A percentile compares a stretch with the other conserved stretches of the same genome.
These are phyloP conservation scores for Phytophthora ramorum DNA, from an alignment of 352 stramenopile genomes.

Conservation along the genomic window DNA sequence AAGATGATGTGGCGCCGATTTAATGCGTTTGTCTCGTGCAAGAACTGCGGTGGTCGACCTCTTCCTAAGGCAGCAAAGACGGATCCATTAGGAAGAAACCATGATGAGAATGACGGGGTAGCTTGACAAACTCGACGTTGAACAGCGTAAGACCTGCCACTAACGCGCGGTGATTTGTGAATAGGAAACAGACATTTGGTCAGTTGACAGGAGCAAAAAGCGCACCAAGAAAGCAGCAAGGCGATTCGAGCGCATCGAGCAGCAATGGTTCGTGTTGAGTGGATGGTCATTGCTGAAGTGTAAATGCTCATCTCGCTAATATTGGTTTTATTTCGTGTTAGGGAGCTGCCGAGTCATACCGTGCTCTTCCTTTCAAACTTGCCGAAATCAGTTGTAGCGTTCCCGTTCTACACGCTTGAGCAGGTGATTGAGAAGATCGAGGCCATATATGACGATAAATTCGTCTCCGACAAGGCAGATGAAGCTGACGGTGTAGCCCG, in stretches of 20 bases:
- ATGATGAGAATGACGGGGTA: conserved; percentile 33
- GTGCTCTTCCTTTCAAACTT: conserved; percentile 76
- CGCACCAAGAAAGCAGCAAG: conserved; percentile 52
- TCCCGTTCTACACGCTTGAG: conserved; percentile 65
- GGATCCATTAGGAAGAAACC: conserved; percentile 18
- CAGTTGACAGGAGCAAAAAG: conserved; percentile 51
- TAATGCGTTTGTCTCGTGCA: conserved; percentile 72
- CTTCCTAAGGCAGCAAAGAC: conserved; percentile 38
- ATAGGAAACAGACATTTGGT: conserved; percentile 76
- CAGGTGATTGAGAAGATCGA: conserved; percentile 68
- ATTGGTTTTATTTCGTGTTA: conserved; percentile 10
- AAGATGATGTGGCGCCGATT: conserved; percentile 74
- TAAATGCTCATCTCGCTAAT: background rate
- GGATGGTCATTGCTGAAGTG: background rate
- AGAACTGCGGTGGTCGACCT: conserved; percentile 68
- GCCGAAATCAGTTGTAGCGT: conserved; percentile 72
- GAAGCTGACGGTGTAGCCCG: conserved; percentile 64
- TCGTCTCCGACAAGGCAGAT: conserved; percentile 61
- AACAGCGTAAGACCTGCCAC: background rate
- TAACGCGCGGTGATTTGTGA: background rate
- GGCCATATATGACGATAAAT: conserved; percentile 83
- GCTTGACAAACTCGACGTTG: background rate
- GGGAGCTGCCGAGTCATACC: conserved; percentile 57
- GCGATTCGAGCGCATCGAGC: conserved; percentile 50
- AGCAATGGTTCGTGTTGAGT: conserved; percentile 46